phyloP scores from a whole-genome alignment of 1,284 basidiomycete genomes.

The Termitomyces sp. region DNA sequence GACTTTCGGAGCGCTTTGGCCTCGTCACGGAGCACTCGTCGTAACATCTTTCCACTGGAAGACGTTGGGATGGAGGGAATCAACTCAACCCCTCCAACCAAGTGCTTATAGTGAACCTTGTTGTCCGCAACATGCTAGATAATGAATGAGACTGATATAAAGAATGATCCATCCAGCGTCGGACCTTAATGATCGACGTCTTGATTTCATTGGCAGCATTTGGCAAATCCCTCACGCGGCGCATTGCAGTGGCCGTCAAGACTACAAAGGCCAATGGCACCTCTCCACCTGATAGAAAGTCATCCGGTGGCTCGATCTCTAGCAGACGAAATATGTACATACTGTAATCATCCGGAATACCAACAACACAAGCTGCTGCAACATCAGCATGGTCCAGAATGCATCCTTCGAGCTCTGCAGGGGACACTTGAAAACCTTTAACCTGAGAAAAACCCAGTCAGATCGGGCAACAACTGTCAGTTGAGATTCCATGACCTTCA shows the following conservation, averaged over 20 bases:
- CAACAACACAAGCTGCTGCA: conserved; percentile 70
- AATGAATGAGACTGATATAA: not conserved
- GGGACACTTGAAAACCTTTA: conserved; percentile 62
- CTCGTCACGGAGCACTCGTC: conserved; percentile 50
- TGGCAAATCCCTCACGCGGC: conserved; percentile 28
- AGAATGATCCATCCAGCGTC: not conserved
- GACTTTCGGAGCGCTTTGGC: conserved; percentile 27
- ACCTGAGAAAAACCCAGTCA: conserved; percentile 31
- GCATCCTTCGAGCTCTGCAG: conserved; percentile 70
- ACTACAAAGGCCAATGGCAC: conserved; percentile 63
- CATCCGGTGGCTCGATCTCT: not conserved
- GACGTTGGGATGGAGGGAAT: conserved; percentile 61
- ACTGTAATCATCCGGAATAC: conserved; percentile 68
- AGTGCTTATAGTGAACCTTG: conserved; percentile 66
- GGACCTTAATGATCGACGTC: conserved; percentile 42
- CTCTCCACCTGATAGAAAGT: conserved; percentile 45
- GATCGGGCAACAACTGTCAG: not conserved
- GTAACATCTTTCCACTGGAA: conserved; percentile 47
- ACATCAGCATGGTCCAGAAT: conserved; percentile 67
- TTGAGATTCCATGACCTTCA: conserved; percentile 33
- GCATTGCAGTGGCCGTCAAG: conserved; percentile 37
- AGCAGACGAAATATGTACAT: not conserved
- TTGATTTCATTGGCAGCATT: conserved; percentile 33
- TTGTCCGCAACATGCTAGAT: conserved; percentile 59
- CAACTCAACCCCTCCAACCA: conserved; percentile 63